Base-by-base conservation (phyloP, 345 rosid genomes). In the Murraya paniculata region DNA sequence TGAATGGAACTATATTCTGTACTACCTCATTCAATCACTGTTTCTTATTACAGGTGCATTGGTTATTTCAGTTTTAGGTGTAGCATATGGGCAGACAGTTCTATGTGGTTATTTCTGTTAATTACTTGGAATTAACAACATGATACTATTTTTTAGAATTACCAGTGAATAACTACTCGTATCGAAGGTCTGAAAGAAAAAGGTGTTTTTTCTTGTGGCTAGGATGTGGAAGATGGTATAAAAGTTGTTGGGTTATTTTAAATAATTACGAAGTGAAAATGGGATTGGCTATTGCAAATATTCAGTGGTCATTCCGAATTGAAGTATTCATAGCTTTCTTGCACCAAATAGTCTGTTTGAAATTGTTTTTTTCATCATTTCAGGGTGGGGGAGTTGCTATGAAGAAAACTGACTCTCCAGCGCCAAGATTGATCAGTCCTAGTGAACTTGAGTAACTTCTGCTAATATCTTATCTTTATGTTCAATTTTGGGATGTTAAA, bases 401-500 rank as follows among this genome's bases (percentile, higher is more conserved):
- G 27, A 91, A 87, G 84, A 90, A 85, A 85, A 72, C 84, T 82
- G 87, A 84, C 21, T 76, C 74, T 55, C 91, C 92, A 64, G 93
- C 97, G 56, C 97, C 97, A 39, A 94, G 91, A 92, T 84, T 96
- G 88, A 91, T 96, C 81, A 90, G 87, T 79, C 85, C 97, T 70
- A 90, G 87, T 82, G 98, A 96, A 88, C 98, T 96, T 5, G 99
- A 89, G 99, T 96, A 91, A 84, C 82, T 24, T 77, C 19, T 71
- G 68, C 72, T 33, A 53, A 68, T 78, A 76, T 84, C 56, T 19
- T 36, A 59, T 74, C 25, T 35, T 45, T 18, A 71, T 27, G 64
- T 76, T 38, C 61, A 39, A 62, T 45, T 38, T 81, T 45, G 73
- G 65, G 48, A 28, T 38, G 25, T 62, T 33, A 68, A n/a, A 57